A percentile compares a stretch with the other conserved stretches of the same genome.
These are phyloP conservation scores for Hymenoscyphus linearis DNA, from an alignment of 2,329 filamentous ascomycete genomes.

Conservation along the genomic window DNA sequence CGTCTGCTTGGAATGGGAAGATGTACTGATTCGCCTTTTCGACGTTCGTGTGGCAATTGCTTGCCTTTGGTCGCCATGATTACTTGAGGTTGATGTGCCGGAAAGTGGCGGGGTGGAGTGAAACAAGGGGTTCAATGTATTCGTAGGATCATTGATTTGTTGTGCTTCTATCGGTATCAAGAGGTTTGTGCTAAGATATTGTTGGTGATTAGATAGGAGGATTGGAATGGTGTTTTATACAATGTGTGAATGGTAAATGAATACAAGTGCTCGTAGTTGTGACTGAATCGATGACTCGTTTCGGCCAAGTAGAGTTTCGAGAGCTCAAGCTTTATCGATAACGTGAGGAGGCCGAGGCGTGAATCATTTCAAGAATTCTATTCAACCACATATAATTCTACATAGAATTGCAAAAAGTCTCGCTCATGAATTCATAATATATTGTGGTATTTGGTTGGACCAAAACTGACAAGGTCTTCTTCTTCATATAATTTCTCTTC, in stretches of 20 bases:
- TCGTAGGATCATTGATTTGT: slow-evolving; percentile 16
- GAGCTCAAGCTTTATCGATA: slow-evolving; percentile 29
- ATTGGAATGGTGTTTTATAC: slow-evolving; percentile 8
- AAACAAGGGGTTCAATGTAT: slow-evolving; percentile 11
- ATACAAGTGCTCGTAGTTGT: slow-evolving; percentile 2
- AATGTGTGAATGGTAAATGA: too few species aligned
- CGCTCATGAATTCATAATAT: not conserved
- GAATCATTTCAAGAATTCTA: not conserved
- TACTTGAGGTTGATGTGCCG: not conserved
- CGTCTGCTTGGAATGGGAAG: not conserved
- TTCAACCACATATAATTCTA: not conserved
- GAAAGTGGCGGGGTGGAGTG: slow-evolving; percentile 4
- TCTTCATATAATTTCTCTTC: not conserved
- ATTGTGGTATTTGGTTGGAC: not conserved
- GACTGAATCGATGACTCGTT: slow-evolving; percentile 1
- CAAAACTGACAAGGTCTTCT: not conserved
- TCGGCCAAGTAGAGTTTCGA: slow-evolving; percentile 12
- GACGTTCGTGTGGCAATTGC: slow-evolving; percentile 70
- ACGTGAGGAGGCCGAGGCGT: slow-evolving; percentile 12
- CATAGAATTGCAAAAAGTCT: not conserved
- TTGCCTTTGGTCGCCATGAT: slow-evolving; percentile 49
- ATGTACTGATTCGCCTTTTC: slow-evolving; percentile 78
- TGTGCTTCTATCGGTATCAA: too few species aligned
- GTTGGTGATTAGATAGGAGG: not conserved
- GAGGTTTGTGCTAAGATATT: not conserved